Base-by-base conservation (phyloP, 1,139 yeast species). In the Debaryomyces coudertii region DNA sequence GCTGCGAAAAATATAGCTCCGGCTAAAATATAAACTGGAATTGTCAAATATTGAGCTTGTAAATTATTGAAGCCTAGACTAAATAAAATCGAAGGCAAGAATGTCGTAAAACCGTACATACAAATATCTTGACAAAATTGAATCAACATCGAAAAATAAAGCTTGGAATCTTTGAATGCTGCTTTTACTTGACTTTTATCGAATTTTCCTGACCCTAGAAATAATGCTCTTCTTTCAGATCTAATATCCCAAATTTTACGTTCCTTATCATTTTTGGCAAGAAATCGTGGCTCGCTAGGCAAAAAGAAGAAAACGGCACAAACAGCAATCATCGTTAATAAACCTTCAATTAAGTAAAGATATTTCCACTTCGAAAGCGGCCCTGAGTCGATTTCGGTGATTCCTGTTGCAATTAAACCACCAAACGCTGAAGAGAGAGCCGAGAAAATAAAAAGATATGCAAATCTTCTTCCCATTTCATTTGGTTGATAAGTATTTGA, bases 41-140 rank as follows among this genome's bases (percentile, higher is more conserved):
- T 75, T 1, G 80, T 76, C 61, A 79, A 58, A 40, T 76, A 65
- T 55, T 79, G 82, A 1, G 81, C 75, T 47, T 65, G 60, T 41
- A 75, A 65, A 29, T 58, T 62, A 25, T 69, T 65, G 55, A 69
- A 78, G 0, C 82, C 81, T 57, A 78, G 63, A 18, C 74, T 75
- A 43, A 61, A 60, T 45, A 77, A 66, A 42, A 77, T 74, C 5
- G 72, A 65, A 15, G 82, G 82, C 43, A 77, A 60, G 52, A 77
- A 77, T 0, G 79, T 76, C 1, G 78, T 71, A 45, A 76, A 69
- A 5, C 82, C 81, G 51, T 75, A 77, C 30, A 77, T 60, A 5
- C 74, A 66, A 29, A 69, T 53, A 59, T 77, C 82, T 31, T 64
- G 73, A 58, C 80, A 75, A 53, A 77, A 77, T 50, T 77, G 74